phyloP scores from a whole-genome alignment of 2,329 filamentous ascomycete species.

The Xylaria polymorpha region DNA sequence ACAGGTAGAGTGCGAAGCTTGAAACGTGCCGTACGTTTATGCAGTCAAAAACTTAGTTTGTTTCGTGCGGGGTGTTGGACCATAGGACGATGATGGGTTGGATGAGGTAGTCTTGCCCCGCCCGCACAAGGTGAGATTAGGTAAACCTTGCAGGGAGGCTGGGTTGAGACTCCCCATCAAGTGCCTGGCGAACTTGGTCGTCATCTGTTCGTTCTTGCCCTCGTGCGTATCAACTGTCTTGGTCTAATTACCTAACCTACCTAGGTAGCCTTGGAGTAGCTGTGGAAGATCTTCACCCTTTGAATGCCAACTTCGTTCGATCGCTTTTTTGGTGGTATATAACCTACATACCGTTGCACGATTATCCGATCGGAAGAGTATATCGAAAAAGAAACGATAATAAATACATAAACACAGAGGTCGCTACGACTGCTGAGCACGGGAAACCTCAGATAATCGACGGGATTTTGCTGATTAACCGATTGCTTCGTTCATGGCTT shows the following conservation, averaged over 20 bases:
- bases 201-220: not conserved
- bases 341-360: not conserved
- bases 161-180: no score
- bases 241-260: not conserved
- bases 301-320: not conserved
- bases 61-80: constrained; percentile 1
- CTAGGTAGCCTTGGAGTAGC: not conserved
- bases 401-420: not conserved
- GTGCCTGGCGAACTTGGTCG: not conserved
- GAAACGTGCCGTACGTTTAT: not conserved
- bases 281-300: not conserved
- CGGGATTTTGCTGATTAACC: not conserved
- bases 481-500: constrained; percentile 1
- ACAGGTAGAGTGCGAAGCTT: not conserved
- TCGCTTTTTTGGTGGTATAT: not conserved
- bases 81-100: no score
- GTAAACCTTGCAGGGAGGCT: no score
- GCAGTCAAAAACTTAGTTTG: not conserved
- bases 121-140: not conserved
- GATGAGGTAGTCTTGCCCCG: not conserved
- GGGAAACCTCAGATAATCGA: not conserved
- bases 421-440: no score
- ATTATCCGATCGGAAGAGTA: not conserved
- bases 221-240: not conserved
- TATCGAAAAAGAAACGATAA: not conserved